Percentiles rank a stretch among this genome's conserved stretches.
phyloP scores from a whole-genome alignment of 306 rosid species.

The Prunus armeniaca region DNA sequence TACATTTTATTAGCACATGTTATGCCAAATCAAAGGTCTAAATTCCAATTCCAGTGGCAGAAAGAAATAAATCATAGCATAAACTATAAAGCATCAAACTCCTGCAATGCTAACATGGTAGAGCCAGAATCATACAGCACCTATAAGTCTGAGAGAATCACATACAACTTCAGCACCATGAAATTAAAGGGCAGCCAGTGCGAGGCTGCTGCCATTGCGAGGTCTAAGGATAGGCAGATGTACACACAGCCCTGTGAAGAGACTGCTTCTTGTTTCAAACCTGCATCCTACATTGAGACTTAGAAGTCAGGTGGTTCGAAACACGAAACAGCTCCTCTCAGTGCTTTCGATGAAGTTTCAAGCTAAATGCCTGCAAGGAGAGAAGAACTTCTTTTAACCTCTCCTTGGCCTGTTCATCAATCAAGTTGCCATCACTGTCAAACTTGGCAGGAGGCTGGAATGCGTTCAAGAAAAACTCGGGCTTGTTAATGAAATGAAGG shows the following conservation, averaged over 20 bases:
- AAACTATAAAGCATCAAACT: neutral
- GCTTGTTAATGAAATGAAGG: slow-evolving; percentile 91
- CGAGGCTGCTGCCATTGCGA: too few species aligned
- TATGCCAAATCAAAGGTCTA: neutral
- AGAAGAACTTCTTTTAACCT: slow-evolving; percentile 52
- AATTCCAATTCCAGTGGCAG: neutral
- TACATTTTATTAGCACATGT: neutral
- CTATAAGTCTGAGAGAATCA: neutral
- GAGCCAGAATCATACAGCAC: neutral
- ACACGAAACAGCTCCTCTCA: neutral
- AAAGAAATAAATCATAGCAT: neutral
- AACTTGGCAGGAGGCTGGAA: slow-evolving; percentile 72
- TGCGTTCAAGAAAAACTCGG: slow-evolving; percentile 67
- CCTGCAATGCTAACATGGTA: slow-evolving; percentile 1
- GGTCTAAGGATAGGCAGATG: neutral
- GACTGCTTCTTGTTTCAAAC: neutral
- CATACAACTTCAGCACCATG: neutral
- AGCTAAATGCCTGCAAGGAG: slow-evolving; percentile 49
- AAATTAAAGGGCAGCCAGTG: too few species aligned
- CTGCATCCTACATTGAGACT: neutral
- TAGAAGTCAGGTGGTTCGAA: neutral
- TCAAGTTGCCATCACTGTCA: slow-evolving; percentile 57
- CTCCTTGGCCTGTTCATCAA: slow-evolving; percentile 45
- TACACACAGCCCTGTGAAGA: neutral
- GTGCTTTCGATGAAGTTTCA: slow-evolving; percentile 37